Evolutionary conservation across 2,329 filamentous ascomycete species (phyloP).

Genomic region (Niveomyces coronatus): DNA sequence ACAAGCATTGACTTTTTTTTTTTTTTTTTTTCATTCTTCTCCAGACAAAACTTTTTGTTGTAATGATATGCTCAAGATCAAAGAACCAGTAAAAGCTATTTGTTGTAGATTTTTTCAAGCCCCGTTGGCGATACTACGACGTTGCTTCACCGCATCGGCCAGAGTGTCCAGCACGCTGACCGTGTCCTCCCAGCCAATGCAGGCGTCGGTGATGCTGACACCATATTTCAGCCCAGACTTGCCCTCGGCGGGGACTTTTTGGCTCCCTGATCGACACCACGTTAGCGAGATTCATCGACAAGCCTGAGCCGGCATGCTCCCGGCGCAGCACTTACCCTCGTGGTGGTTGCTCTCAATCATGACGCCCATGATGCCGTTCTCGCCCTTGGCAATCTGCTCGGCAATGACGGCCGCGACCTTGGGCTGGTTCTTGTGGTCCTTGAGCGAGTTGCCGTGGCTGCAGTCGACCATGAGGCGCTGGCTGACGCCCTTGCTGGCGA

Average conservation of each 20-base stretch:
- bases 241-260: slow-evolving; percentile 85
- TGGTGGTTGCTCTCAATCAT: slow-evolving; percentile 99
- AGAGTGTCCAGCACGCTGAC: slow-evolving; percentile 66
- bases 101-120: no score
- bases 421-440: slow-evolving; percentile 96
- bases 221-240: slow-evolving; percentile 81
- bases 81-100: no score
- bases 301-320: background rate
- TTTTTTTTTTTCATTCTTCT: no score
- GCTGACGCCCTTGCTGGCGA: slow-evolving; percentile 62
- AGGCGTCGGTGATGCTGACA: slow-evolving; percentile 94
- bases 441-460: slow-evolving; percentile 90
- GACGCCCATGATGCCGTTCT: slow-evolving; percentile 84
- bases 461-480: slow-evolving; percentile 94
- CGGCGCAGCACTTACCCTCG: slow-evolving; percentile 74
- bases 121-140: slow-evolving; percentile 41
- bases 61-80: no score
- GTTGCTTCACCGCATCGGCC: slow-evolving; percentile 67
- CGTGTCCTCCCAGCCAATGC: slow-evolving; percentile 90
- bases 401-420: slow-evolving; percentile 77
- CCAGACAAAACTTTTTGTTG: no score
- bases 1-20: no score
- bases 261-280: slow-evolving; percentile 48
- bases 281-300: slow-evolving; percentile 15
- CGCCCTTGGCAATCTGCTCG: slow-evolving; percentile 75